Evolutionary conservation across 2,329 filamentous ascomycete genomes (phyloP), one percentile per base, ranked within the genome.

Genomic region (Arthroderma sp.): DNA sequence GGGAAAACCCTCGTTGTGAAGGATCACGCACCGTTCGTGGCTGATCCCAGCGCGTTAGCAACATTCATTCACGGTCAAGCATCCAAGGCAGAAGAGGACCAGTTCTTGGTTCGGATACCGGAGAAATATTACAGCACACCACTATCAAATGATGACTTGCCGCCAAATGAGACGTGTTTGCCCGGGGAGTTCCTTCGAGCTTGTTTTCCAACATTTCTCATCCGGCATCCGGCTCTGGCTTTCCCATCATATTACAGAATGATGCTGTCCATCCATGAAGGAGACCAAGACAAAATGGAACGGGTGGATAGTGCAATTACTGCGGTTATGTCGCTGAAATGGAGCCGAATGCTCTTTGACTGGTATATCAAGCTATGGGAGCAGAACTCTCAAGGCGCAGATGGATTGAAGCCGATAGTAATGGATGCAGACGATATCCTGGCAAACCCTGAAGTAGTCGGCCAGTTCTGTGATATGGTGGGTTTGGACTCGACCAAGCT

Each of bases 151-250:
- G n/a, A n/a, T n/a, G n/a, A n/a, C n/a, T n/a, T n/a, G n/a, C n/a
- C n/a, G n/a, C n/a, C 42, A 3, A 63, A 64, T 48, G 31, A 54
- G 34, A 66, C 64, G 0, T 38, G 62, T 9, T 48, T 66, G 6
- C 53, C 64, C 0, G 58, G 65, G 44, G 55, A 56, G 30, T 60
- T 61, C 32, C 52, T 66, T 38, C 53, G 51, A 4, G 56, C 46
- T 1, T 65, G 54, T 51, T 49, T 51, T 10, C 50, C 60, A 4
- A 54, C 58, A 1, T 63, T 66, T 42, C 53, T 64, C 28, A 62
- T 66, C 45, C 58, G 64, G 1, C 62, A 67, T 43, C 65, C 65
- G 2, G 62, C 61, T 7, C 50, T 68, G 11, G 47, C 56, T 2
- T 66, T 62, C 34, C 58, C 62, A 4, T 68, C 64, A 1, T 50